Conservation (phyloP, 2,329 filamentous ascomycete species). For the Talaromyces marneffei region DNA sequence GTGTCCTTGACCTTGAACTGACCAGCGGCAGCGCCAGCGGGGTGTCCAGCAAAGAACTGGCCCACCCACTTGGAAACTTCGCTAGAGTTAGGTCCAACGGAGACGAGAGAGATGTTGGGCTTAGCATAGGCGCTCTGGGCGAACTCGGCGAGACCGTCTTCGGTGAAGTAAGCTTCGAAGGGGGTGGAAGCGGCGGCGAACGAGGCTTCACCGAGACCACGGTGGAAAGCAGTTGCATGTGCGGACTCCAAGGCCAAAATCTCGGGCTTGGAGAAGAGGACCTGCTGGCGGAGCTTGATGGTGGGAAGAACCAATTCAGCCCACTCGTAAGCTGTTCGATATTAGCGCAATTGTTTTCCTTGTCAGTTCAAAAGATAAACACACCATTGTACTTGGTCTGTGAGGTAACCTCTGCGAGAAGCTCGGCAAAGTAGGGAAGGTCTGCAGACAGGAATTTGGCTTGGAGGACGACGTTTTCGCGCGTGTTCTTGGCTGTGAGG, state of each 20-base stretch:
- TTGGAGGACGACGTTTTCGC: conserved; percentile 86
- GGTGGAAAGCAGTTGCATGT: conserved; percentile 86
- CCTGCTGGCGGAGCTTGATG: conserved; percentile 72
- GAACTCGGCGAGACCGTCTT: conserved; percentile 67
- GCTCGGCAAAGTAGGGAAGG: conserved; percentile 94
- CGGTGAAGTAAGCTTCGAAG: conserved; percentile 72
- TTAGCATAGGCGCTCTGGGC: conserved; percentile 77
- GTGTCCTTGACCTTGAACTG: conserved; percentile 53
- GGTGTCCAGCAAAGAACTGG: conserved; percentile 78
- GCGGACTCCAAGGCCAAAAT: conserved; percentile 78
- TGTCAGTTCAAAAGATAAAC: conserved; percentile 17
- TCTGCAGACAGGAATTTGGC: conserved; percentile 94
- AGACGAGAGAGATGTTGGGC: conserved; percentile 84
- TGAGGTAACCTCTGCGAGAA: conserved; percentile 84
- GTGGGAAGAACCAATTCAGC: conserved; percentile 77
- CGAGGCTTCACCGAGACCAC: conserved; percentile 75
- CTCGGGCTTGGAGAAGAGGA: conserved; percentile 56
- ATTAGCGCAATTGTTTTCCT: conserved; percentile 5
- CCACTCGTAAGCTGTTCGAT: conserved; percentile 72
- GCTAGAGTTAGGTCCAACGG: conserved; percentile 73
- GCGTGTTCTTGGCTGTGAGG: conserved; percentile 80
- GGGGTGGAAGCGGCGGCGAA: conserved; percentile 67
- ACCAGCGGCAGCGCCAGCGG: conserved; percentile 46
- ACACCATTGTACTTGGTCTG: conserved; percentile 75
- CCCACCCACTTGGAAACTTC: conserved; percentile 83